These are phyloP conservation scores for Rubroboletus pulcherrimus DNA, from an alignment of 768 basidiomycete genomes.

Conservation along the genomic window DNA sequence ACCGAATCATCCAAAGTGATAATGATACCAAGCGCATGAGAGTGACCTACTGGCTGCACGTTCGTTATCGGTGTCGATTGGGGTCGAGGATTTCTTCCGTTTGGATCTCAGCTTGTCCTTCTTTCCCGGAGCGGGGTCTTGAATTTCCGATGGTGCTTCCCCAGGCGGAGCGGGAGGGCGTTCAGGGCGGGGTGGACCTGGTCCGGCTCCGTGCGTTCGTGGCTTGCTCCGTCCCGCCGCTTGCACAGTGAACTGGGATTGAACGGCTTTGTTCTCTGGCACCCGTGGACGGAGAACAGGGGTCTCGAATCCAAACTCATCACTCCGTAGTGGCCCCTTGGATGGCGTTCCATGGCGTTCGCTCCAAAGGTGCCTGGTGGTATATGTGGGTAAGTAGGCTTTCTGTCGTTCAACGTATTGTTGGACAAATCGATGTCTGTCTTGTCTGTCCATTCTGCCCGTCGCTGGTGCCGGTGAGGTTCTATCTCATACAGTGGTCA, in stretches of 20 bases:
- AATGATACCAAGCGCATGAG: background rate
- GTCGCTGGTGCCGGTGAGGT: background rate
- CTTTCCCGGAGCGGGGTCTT: conserved; percentile 3
- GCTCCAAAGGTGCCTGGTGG: conserved; percentile 34
- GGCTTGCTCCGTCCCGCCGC: background rate
- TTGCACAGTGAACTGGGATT: background rate
- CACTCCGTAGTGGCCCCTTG: background rate
- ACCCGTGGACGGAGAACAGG: conserved; percentile 53
- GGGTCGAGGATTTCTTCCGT: conserved; percentile 17
- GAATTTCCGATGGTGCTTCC: background rate
- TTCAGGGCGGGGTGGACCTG: background rate
- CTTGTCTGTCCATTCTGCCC: conserved; percentile 25
- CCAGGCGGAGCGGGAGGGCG: background rate
- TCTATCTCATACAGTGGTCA: background rate
- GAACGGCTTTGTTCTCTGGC: conserved; percentile 11
- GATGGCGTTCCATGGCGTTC: conserved; percentile 11
- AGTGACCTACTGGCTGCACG: conserved; percentile 33
- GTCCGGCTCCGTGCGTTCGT: background rate
- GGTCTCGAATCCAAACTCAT: conserved; percentile 45
- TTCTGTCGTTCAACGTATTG: conserved; percentile 51
- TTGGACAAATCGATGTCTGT: conserved; percentile 41
- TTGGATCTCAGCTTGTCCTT: conserved; percentile 26
- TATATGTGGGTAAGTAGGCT: conserved; percentile 41
- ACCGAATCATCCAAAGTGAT: background rate
- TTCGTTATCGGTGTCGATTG: conserved; percentile 32